A percentile compares a stretch with the other conserved stretches of the same genome.
phyloP scores from a whole-genome alignment of 148 eudicot species.

The Heliosperma pusillum region DNA sequence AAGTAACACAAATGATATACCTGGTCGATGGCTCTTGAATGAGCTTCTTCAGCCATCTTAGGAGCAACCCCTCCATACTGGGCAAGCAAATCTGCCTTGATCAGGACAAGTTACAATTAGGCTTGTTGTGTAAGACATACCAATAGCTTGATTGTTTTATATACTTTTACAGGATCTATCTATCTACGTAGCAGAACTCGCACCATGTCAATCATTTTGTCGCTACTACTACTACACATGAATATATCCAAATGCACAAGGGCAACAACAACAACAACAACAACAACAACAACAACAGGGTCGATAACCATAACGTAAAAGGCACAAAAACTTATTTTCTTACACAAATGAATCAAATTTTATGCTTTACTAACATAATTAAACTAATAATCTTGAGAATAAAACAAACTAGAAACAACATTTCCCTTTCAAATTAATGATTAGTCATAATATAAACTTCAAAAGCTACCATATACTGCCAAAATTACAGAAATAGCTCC shows the following conservation, averaged over 20 bases:
- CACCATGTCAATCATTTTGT: neutral
- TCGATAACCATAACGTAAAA: neutral
- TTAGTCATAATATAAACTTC: neutral
- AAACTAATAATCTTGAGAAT: neutral
- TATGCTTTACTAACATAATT: neutral
- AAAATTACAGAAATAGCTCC: neutral
- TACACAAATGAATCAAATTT: neutral
- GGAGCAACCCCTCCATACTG: slow-evolving; percentile 97
- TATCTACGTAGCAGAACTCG: neutral
- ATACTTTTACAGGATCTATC: neutral
- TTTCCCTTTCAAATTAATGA: neutral
- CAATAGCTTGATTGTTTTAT: neutral
- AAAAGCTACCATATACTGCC: neutral
- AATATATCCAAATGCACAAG: neutral
- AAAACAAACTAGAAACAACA: neutral
- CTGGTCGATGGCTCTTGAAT: slow-evolving; percentile 75
- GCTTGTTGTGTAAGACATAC: slow-evolving; percentile 1
- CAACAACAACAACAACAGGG: slow-evolving; percentile 1
- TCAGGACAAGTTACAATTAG: slow-evolving; percentile 24
- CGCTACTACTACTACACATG: neutral
- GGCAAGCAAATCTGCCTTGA: slow-evolving; percentile 93
- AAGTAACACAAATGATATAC: slow-evolving; percentile 32
- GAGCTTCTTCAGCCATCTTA: slow-evolving; percentile 99
- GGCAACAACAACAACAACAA: slow-evolving; percentile 4
- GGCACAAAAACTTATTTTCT: neutral